These are phyloP conservation scores for Cucumis melo DNA, from an alignment of 306 rosid genomes.

Conservation along the genomic window DNA sequence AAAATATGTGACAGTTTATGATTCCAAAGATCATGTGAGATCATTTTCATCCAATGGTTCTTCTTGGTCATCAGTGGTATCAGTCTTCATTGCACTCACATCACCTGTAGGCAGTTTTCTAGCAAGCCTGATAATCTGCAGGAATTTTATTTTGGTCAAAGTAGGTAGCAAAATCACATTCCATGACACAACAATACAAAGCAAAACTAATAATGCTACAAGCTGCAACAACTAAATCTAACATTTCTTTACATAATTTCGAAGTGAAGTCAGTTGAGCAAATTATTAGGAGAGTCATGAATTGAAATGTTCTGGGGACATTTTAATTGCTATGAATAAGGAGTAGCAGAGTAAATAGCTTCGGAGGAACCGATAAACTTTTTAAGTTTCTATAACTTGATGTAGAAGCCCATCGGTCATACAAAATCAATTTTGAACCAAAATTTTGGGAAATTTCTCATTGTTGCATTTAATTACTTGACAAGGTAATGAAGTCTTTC, in stretches of 20 bases:
- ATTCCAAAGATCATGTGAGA: slow-evolving; percentile 37
- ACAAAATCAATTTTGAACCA: background rate
- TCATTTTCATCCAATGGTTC: slow-evolving; percentile 74
- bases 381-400: background rate
- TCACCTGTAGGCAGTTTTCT: slow-evolving; percentile 89
- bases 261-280: background rate
- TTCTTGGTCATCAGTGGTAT: slow-evolving; percentile 28
- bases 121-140: slow-evolving; percentile 79
- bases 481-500: background rate
- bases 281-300: background rate
- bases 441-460: background rate
- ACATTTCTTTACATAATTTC: background rate
- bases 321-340: background rate
- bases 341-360: background rate
- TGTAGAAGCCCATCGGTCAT: background rate
- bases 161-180: background rate
- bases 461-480: background rate
- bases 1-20: background rate
- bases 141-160: slow-evolving; percentile 7
- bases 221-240: background rate
- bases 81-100: slow-evolving; percentile 39
- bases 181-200: background rate
- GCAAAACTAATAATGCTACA: background rate
- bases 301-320: background rate
- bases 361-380: background rate